Percentiles rank a stretch among this genome's conserved stretches.
phyloP scores from a whole-genome alignment of 805 yeast species.

The Metschnikowia amazonensis region DNA sequence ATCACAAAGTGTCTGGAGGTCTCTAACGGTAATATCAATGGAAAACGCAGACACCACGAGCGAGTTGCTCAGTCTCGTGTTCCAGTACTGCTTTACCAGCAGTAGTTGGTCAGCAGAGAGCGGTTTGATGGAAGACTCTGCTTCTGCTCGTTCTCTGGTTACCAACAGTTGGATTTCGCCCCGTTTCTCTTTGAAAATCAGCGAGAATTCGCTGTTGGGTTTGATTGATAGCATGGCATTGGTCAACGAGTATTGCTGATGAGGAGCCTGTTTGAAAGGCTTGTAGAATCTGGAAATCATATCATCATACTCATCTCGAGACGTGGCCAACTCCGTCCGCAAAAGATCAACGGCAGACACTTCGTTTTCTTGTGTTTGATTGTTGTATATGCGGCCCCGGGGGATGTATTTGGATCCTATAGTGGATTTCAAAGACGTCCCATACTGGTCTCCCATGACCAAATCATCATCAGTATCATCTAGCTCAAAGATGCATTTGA shows the following conservation, averaged over 20 bases:
- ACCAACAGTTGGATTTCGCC: slow-evolving; percentile 15
- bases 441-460: slow-evolving; percentile 14
- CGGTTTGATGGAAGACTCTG: slow-evolving; percentile 10
- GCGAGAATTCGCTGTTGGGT: slow-evolving; percentile 14
- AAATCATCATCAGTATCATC: slow-evolving; percentile 15
- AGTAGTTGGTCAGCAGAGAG: slow-evolving; percentile 28
- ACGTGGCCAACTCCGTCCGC: slow-evolving; percentile 7
- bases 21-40: slow-evolving; percentile 63
- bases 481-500: slow-evolving; percentile 13
- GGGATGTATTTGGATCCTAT: slow-evolving; percentile 8
- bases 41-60: slow-evolving; percentile 33
- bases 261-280: slow-evolving; percentile 20
- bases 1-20: slow-evolving; percentile 66
- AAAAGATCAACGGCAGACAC: slow-evolving; percentile 11
- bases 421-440: slow-evolving; percentile 15
- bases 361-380: background rate
- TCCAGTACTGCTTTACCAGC: slow-evolving; percentile 34
- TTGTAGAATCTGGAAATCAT: slow-evolving; percentile 19
- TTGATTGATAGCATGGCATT: slow-evolving; percentile 17
- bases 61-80: slow-evolving; percentile 19
- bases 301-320: slow-evolving; percentile 19
- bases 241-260: slow-evolving; percentile 17
- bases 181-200: slow-evolving; percentile 11
- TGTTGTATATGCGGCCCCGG: background rate
- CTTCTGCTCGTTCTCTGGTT: slow-evolving; percentile 14